These are phyloP conservation scores for Phytophthora sp. DNA, from an alignment of 352 stramenopile genomes.

Conservation along the genomic window DNA sequence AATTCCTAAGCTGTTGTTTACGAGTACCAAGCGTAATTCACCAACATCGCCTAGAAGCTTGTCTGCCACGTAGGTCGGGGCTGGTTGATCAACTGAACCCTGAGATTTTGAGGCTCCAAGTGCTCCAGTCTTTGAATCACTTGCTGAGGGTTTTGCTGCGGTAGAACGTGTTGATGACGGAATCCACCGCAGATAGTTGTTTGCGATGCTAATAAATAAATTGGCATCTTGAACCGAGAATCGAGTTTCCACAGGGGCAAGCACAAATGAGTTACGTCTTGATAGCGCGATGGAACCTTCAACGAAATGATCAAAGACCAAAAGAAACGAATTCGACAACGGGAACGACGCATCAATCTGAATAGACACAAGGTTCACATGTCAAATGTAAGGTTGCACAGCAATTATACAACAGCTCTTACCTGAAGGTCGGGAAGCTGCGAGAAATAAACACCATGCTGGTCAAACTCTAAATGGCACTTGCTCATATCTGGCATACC, in stretches of 20 bases:
- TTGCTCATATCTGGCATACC: conserved; percentile 72
- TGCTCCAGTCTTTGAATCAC: not conserved
- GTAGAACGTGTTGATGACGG: conserved; percentile 22
- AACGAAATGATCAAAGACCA: conserved; percentile 86
- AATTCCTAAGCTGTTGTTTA: conserved; percentile 90
- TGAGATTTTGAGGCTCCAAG: conserved; percentile 8
- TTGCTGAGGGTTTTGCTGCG: conserved; percentile 8
- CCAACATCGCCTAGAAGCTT: conserved; percentile 88
- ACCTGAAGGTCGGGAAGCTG: conserved; percentile 86
- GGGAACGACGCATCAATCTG: conserved; percentile 87
- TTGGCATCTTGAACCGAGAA: conserved; percentile 89
- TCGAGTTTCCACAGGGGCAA: conserved; percentile 82
- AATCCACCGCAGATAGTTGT: conserved; percentile 83
- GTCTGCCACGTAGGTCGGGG: conserved; percentile 59
- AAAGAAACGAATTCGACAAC: conserved; percentile 79
- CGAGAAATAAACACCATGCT: conserved; percentile 86
- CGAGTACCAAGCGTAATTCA: conserved; percentile 81
- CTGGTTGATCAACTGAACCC: not conserved
- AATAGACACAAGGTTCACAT: conserved; percentile 5
- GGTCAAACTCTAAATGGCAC: conserved; percentile 81
- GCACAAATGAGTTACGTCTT: conserved; percentile 78
- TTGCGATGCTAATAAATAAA: conserved; percentile 83
- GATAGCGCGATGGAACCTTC: conserved; percentile 57
- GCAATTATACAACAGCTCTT: conserved; percentile 4
- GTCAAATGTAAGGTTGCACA: not conserved